A percentile compares a stretch with the other conserved stretches of the same genome.
Evolutionary conservation across 768 basidiomycete genomes (phyloP).

Genomic region (Tulasnella sp.): DNA sequence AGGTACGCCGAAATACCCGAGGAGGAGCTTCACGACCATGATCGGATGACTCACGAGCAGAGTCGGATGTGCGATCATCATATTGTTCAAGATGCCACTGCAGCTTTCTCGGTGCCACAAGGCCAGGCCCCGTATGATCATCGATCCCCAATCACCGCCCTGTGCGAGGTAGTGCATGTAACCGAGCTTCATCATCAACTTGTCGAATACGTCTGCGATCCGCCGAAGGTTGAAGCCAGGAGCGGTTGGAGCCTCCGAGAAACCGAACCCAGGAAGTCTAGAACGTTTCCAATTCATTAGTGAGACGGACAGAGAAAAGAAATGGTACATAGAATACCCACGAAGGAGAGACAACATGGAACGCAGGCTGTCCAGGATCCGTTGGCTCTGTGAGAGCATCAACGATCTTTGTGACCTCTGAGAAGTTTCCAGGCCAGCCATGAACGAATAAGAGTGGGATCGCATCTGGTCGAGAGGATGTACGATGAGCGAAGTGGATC

Average conservation of each 20-base stretch:
- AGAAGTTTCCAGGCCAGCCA: conserved; percentile 11
- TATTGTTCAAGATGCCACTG: neutral
- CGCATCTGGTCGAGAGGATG: neutral
- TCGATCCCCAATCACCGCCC: neutral
- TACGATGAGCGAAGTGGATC: no score
- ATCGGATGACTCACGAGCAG: neutral
- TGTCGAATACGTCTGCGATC: neutral
- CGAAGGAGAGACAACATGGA: neutral
- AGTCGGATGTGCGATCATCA: neutral
- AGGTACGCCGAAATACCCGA: neutral
- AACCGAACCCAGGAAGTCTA: neutral
- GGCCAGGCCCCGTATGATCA: neutral
- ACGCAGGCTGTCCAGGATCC: neutral
- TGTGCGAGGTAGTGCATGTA: neutral
- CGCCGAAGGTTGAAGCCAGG: neutral
- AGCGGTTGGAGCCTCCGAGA: neutral
- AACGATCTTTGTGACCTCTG: neutral
- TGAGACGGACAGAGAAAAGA: neutral
- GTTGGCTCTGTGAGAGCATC: neutral
- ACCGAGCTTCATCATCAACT: neutral
- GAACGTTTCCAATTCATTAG: neutral
- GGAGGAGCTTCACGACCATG: neutral
- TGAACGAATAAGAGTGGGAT: conserved; percentile 10
- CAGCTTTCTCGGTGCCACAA: neutral
- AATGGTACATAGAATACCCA: no score